Evolutionary conservation across 805 yeast species (phyloP), one percentile per base, ranked within the genome.

Genomic region (Saccharomycopsis malanga): DNA sequence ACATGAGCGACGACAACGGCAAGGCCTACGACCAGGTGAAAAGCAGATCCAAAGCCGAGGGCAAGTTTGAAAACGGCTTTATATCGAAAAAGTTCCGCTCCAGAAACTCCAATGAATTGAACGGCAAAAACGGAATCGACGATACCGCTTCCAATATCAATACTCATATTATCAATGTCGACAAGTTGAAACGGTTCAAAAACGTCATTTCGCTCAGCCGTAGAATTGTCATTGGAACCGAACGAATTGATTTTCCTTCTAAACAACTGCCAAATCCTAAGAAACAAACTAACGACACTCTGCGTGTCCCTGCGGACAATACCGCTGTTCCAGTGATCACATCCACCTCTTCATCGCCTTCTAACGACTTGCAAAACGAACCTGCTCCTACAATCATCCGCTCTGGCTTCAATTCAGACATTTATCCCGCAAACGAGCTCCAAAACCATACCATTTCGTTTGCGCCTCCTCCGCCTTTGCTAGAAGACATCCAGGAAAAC

Each of bases 141-240:
- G 4, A 10, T 21, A 39, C 17, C 12, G 30, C 12, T 9, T 27
- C 30, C 30, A 7, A 27, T 9, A 27, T 9, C 12, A n/a, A 32
- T n/a, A 14, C 36, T 10, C 18, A 34, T 4, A 79, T 82, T 62
- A 74, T 86, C 46, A 87, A 88, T 60, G 91, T 91, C 3, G 96
- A 87, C 63, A 75, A 74, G 56, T 69, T 83, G 58, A 87, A 86
- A 61, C 68, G 87, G 48, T 72, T 79, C 67, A 80, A 79, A 55
- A 85, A 88, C 58, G 87, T 87, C 18, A 68, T 88, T 4, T 86
- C 87, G n/a, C 66, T 87, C 58, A 85, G 88, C 44, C 76, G 87
- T 1, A 95, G 85, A 61, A 74, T 87, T 1, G 70, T 86, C 20
- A 72, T 88, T 23, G 97, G 97, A 2, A 87, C 95, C 0, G 82